Evolutionary conservation across 2,329 filamentous ascomycete genomes (phyloP).

Genomic region (Penicillium capsulatum): DNA sequence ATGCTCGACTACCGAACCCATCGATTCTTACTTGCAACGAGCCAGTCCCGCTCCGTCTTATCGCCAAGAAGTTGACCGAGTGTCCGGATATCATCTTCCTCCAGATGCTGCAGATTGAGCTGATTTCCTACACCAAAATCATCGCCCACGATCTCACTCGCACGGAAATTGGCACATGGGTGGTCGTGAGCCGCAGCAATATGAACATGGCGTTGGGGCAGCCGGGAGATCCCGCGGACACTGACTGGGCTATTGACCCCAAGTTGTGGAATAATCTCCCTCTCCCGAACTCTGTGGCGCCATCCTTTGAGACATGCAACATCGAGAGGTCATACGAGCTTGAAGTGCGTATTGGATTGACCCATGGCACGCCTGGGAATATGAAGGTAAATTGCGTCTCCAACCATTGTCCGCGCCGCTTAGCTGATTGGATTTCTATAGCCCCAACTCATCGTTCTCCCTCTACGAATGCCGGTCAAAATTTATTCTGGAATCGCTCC

Average conservation of each 20-base stretch:
- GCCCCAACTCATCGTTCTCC: conserved; percentile 73
- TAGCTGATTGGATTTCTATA: conserved; percentile 26
- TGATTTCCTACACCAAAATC: conserved; percentile 75
- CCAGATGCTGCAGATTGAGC: conserved; percentile 72
- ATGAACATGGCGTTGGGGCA: conserved; percentile 67
- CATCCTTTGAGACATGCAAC: conserved; percentile 86
- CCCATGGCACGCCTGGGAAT: conserved; percentile 61
- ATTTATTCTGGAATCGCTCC: conserved; percentile 87
- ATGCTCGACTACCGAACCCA: conserved; percentile 81
- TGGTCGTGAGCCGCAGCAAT: conserved; percentile 67
- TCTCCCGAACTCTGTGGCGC: conserved; percentile 80
- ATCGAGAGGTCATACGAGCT: conserved; percentile 76
- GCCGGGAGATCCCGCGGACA: conserved; percentile 54
- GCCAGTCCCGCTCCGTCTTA: conserved; percentile 71
- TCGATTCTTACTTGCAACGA: conserved; percentile 86
- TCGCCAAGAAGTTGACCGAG: conserved; percentile 71
- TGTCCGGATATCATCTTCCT: conserved; percentile 68
- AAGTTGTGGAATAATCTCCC: conserved; percentile 67
- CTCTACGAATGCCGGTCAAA: conserved; percentile 71
- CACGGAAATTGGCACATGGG: conserved; percentile 68
- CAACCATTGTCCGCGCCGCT: neutral
- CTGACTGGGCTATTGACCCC: conserved; percentile 66
- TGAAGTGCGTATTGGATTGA: conserved; percentile 73
- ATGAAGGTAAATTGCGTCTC: conserved; percentile 43
- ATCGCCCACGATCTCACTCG: conserved; percentile 70